Conservation (phyloP, 257 asterid species). For the Leptodermis oblonga region DNA sequence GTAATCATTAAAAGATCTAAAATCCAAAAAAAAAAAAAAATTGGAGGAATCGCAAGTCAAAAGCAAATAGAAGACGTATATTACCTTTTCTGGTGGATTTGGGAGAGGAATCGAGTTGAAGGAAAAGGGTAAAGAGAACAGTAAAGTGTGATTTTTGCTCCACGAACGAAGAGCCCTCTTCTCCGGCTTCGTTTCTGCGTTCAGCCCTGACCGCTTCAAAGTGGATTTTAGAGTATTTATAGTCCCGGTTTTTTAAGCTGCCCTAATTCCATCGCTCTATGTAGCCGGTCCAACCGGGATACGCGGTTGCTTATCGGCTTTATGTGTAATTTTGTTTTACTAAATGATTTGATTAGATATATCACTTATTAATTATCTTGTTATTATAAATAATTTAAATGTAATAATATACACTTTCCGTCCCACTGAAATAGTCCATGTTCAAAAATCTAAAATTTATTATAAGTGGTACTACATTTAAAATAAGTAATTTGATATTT, state of each 20-base stretch:
- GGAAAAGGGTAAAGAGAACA: conserved; percentile 1
- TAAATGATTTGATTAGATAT: too few relatives aligned
- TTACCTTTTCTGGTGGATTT: background rate
- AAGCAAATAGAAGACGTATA: too few relatives aligned
- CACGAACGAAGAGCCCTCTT: conserved; percentile 44
- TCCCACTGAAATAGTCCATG: too few relatives aligned
- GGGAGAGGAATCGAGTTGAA: background rate
- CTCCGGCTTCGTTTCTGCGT: conserved; percentile 53
- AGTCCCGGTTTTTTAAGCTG: conserved; percentile 23
- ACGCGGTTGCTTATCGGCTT: background rate
- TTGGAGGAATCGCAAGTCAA: background rate
- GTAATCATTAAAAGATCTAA: background rate
- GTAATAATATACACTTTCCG: too few relatives aligned
- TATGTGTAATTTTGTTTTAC: background rate
- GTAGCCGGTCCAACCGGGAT: conserved; percentile 32
- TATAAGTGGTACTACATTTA: too few relatives aligned
- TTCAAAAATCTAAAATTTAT: too few relatives aligned
- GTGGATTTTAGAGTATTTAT: conserved; percentile 14
- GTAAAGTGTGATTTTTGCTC: conserved; percentile 8
- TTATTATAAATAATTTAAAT: too few relatives aligned
- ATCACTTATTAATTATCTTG: too few relatives aligned
- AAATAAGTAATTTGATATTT: too few relatives aligned
- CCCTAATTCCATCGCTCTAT: conserved; percentile 22
- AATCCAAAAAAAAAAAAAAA: too few relatives aligned
- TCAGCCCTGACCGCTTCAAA: conserved; percentile 34